Evolutionary conservation across 495 filamentous ascomycete genomes (phyloP).

Genomic region (Cairneyella variabilis): DNA sequence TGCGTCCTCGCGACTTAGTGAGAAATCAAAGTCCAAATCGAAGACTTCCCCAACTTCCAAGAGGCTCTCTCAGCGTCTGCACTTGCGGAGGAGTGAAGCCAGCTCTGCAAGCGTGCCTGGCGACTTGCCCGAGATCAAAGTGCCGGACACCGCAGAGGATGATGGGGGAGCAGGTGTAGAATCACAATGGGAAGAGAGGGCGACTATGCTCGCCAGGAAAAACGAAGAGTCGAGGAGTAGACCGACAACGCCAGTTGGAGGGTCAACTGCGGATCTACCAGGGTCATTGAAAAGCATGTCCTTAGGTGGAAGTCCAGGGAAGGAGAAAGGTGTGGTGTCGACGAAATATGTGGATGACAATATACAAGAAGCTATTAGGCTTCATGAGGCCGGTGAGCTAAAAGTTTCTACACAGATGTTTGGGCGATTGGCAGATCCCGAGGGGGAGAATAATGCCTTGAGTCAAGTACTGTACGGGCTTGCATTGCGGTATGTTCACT

Average conservation of each 20-base stretch:
- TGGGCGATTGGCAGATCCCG: conserved; percentile 77
- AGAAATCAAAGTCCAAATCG: conserved; percentile 23
- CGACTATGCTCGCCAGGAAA: conserved; percentile 73
- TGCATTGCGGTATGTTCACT: conserved; percentile 68
- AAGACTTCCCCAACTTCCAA: conserved; percentile 26
- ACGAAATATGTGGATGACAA: conserved; percentile 60
- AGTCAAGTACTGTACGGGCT: conserved; percentile 96
- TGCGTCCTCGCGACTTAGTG: conserved; percentile 32
- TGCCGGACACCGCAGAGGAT: conserved; percentile 38
- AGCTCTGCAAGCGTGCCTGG: conserved; percentile 70
- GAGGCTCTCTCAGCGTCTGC: conserved; percentile 67
- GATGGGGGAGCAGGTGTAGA: conserved; percentile 42
- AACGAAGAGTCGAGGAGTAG: conserved; percentile 41
- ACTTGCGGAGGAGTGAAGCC: conserved; percentile 52
- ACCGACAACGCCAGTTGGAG: conserved; percentile 16
- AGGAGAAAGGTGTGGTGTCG: conserved; percentile 31
- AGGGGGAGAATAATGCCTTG: conserved; percentile 84
- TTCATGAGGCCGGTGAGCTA: conserved; percentile 81
- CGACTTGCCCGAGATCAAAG: conserved; percentile 70
- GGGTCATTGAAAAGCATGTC: conserved; percentile 15
- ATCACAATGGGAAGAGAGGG: conserved; percentile 79
- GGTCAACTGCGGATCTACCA: conserved; percentile 10
- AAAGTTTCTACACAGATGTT: conserved; percentile 81
- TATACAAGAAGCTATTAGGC: conserved; percentile 92
- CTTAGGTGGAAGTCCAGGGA: conserved; percentile 2